A percentile compares a stretch with the other conserved stretches of the same genome.
Conservation (phyloP, 495 filamentous ascomycete species). For the Clavariopsis aquatica region DNA sequence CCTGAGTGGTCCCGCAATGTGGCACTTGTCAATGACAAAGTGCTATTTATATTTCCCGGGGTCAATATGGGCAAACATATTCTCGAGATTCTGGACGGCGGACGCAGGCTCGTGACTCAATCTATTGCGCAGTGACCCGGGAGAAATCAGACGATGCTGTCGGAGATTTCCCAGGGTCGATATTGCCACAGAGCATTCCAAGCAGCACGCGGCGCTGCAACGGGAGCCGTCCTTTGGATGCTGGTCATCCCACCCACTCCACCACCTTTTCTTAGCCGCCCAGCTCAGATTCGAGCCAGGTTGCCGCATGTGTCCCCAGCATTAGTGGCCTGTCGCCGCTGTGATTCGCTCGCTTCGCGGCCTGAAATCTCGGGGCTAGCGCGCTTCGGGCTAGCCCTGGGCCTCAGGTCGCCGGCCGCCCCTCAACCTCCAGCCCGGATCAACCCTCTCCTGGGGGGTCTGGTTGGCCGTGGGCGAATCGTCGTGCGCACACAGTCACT, state of each 20-base stretch:
- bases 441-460: background rate
- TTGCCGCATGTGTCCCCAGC: constrained; percentile 20
- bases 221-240: constrained; percentile 5
- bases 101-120: constrained; percentile 7
- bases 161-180: constrained; percentile 19
- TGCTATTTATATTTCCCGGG: constrained; percentile 25
- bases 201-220: background rate
- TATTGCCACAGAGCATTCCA: constrained; percentile 7
- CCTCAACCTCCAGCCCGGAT: constrained; percentile 7
- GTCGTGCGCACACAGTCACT: background rate
- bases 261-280: constrained; percentile 32
- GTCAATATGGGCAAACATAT: constrained; percentile 1
- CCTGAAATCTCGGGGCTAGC: constrained; percentile 2
- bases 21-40: background rate
- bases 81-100: background rate
- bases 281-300: constrained; percentile 10
- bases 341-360: constrained; percentile 21
- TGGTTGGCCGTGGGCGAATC: constrained; percentile 24
- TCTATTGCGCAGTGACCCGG: constrained; percentile 9
- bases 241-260: background rate
- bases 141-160: constrained; percentile 19
- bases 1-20: constrained; percentile 12
- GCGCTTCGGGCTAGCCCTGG: constrained; percentile 15
- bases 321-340: background rate
- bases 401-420: background rate